A percentile compares a stretch with the other conserved stretches of the same genome.
Conservation (phyloP, 257 asterid species). For the Salvia rosmarinus region DNA sequence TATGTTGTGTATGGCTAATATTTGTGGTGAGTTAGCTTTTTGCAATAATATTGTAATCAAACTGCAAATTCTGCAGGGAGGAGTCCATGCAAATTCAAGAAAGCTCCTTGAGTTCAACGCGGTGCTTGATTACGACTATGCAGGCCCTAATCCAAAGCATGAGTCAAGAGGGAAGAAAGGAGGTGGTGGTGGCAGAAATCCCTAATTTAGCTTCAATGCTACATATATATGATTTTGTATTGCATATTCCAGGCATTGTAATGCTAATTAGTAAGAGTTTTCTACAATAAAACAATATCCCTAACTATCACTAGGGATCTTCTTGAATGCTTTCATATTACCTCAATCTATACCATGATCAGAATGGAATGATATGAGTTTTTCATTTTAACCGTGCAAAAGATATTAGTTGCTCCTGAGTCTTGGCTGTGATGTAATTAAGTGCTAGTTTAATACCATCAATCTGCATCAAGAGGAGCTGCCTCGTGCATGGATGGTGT, state of each 20-base stretch:
- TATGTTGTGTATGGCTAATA: too few species aligned
- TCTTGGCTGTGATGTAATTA: neutral
- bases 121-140: slow-evolving; percentile 64
- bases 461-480: neutral
- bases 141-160: slow-evolving; percentile 71
- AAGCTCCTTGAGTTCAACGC: slow-evolving; percentile 47
- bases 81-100: slow-evolving; percentile 37
- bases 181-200: slow-evolving; percentile 54
- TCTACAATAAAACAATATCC: slow-evolving; percentile 14
- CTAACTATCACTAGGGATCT: neutral
- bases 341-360: neutral
- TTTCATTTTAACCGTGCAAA: neutral
- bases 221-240: slow-evolving; percentile 19
- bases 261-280: slow-evolving; percentile 15
- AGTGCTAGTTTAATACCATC: neutral
- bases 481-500: slow-evolving; percentile 5
- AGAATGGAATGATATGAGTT: neutral
- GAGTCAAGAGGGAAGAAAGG: slow-evolving; percentile 61
- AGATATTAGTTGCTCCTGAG: too few species aligned
- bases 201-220: slow-evolving; percentile 35
- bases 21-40: too few species aligned
- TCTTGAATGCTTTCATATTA: neutral
- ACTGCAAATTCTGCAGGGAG: slow-evolving; percentile 15
- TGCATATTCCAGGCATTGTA: neutral
- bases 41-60: neutral